These are phyloP conservation scores for Lichtheimia hyalospora DNA, from an alignment of 371 early-diverging fungal species.

Conservation along the genomic window DNA sequence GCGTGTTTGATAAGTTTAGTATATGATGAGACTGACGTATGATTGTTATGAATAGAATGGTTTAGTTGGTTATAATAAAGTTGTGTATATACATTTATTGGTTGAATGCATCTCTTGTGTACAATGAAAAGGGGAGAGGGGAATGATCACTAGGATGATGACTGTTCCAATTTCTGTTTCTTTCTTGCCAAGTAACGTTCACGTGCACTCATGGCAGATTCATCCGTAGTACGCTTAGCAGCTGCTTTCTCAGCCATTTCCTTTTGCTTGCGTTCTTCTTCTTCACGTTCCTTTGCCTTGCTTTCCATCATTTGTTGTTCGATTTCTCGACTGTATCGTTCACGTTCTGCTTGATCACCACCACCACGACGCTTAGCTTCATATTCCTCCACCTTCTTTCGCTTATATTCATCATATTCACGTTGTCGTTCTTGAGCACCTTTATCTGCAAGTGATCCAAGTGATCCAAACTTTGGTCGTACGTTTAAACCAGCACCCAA, in stretches of 20 bases:
- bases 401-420: conserved; percentile 55
- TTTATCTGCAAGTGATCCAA: conserved; percentile 35
- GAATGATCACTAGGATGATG: background rate
- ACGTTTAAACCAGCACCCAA: conserved; percentile 81
- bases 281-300: conserved; percentile 46
- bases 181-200: conserved; percentile 80
- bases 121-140: background rate
- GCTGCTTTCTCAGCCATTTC: conserved; percentile 57
- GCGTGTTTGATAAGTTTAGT: background rate
- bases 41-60: background rate
- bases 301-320: conserved; percentile 60
- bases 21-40: background rate
- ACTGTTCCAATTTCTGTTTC: conserved; percentile 42
- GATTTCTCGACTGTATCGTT: conserved; percentile 42
- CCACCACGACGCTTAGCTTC: conserved; percentile 24
- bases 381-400: conserved; percentile 48
- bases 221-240: conserved; percentile 68
- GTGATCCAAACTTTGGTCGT: conserved; percentile 40
- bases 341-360: conserved; percentile 31
- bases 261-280: conserved; percentile 51
- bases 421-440: conserved; percentile 42
- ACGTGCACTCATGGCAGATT: conserved; percentile 71
- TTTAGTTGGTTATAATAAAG: background rate
- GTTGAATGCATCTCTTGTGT: background rate
- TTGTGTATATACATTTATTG: background rate